Evolutionary conservation across 306 rosid genomes (phyloP), one percentile per base, ranked within the genome.

Genomic region (Ormosia semicastrata): DNA sequence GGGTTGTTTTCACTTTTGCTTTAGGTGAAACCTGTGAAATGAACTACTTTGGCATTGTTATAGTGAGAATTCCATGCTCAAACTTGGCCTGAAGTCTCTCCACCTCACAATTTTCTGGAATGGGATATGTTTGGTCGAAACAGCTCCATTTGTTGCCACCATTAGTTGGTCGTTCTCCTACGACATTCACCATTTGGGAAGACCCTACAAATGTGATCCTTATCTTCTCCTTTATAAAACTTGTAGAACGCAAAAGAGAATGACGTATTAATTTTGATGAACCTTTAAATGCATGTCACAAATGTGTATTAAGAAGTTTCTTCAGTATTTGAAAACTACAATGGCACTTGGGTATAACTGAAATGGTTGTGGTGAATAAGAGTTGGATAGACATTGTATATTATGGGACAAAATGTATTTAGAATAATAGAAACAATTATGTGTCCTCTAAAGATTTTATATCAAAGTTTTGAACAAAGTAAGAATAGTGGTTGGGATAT

Each of bases 41-140:
- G 11, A 43, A 36, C 52, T 81, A 81, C 78, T 89, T 92, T 75
- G 92, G 92, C 83, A 92, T 73, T 78, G 85, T 86, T 29, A 92
- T 39, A 53, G 78, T 73, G 14, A 91, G 93, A 68, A 69, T 71
- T 76, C 89, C 93, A 0, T 24, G 13, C 1, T 57, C 60, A 78
- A 83, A 82, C 14, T 74, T 83, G 4, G 84, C 89, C 8, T 83
- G 78, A 66, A 91, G 87, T 59, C 71, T 71, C 17, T 17, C 44
- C 1, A 4, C 56, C 3, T 74, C 82, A 62, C 82, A 80, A 46
- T 87, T 82, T 6, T 62, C 39, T 3, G 88, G 92, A 81, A 88
- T 63, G 0, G 73, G 72, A 71, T 66, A 79, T 60, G 78, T 49
- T 77, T 83, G 71, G 69, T 60, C 80, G 60, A 92, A 88, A 57